Base-by-base conservation (phyloP, 768 basidiomycete genomes). In the Multifurca ochricompacta region DNA sequence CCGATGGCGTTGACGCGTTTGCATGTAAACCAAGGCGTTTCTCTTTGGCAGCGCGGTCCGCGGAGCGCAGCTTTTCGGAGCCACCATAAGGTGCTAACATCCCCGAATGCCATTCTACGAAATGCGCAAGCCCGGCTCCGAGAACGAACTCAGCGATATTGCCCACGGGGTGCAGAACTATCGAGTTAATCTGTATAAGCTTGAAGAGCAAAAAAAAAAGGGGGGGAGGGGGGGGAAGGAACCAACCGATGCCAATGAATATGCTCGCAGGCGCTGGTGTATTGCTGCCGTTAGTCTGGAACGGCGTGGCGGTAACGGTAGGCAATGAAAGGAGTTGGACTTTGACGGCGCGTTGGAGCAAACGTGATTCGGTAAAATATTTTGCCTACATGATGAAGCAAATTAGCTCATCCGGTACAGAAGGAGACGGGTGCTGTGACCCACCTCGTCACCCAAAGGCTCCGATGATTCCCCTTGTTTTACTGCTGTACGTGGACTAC, bases 21-120 rank as follows among this genome's bases (percentile, higher is more conserved):
- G 85, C 84, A 63, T 89, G 92, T 8, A 95, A 73, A 56, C 73
- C 81, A 2, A 75, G 68, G 28, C 82, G 80, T 63, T 80, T 85
- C 65, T 89, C 84, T 67, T 89, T 91, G 19, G 90, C 91, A 44
- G 62, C 65, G 67, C 78, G 85, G 70, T 97, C 94, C 0, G 90
- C 91, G 1, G 81, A 79, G 48, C 94, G 83, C 27, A 97, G 77
- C 37, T 82, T 83, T 63, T 94, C 91, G 81, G 97, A 90, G 4
- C 82, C 87, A 36, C 92, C 92, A 48, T 77, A 74, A 49, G 76
- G 79, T 1, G 91, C 82, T 19, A 99, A 80, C 79, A 98, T 87
- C 19, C 94, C 94, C 14, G 95, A 93, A 67, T 99, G 95, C 94
- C 94, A 97, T 66, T 95, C 94, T 54, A 98, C 85, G 46, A 97